phyloP scores from a whole-genome alignment of 1,139 yeast genomes.

The Candida labiduridarum region DNA sequence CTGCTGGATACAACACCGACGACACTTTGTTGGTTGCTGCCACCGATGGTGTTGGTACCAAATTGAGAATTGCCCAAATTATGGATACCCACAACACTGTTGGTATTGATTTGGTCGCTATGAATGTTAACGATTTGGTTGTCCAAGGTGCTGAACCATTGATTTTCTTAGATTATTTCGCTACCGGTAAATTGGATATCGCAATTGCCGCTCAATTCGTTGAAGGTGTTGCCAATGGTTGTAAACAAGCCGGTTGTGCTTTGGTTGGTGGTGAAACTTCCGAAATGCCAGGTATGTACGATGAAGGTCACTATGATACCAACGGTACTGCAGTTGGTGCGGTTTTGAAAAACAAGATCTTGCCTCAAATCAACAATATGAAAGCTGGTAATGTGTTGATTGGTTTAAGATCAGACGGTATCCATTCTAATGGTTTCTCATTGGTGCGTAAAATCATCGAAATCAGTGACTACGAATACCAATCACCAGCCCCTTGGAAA shows the following conservation, averaged over 20 bases:
- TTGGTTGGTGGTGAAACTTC: constrained; percentile 98
- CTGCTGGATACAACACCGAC: constrained; percentile 79
- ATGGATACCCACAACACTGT: constrained; percentile 91
- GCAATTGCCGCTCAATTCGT: constrained; percentile 86
- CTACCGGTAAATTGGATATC: constrained; percentile 89
- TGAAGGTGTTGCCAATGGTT: constrained; percentile 94
- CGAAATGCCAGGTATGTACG: constrained; percentile 99
- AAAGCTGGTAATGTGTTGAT: constrained; percentile 75
- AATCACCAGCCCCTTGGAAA: constrained; percentile 83
- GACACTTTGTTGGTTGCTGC: constrained; percentile 92
- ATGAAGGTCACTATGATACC: constrained; percentile 93
- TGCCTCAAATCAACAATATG: constrained; percentile 74
- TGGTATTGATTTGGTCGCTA: constrained; percentile 97
- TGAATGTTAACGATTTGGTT: constrained; percentile 96
- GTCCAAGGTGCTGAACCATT: constrained; percentile 99
- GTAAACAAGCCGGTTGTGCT: constrained; percentile 95
- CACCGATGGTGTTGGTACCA: constrained; percentile 99
- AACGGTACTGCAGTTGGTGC: constrained; percentile 99
- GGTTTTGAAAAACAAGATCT: constrained; percentile 73
- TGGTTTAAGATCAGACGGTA: constrained; percentile 89
- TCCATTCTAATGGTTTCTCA: constrained; percentile 96
- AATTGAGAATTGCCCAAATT: constrained; percentile 90
- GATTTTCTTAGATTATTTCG: constrained; percentile 93
- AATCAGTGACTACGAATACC: constrained; percentile 66
- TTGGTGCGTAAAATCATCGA: constrained; percentile 94